A percentile compares a stretch with the other conserved stretches of the same genome.
These are phyloP conservation scores for Trypanosoma lewisi DNA, from an alignment of 208 protist species.

Conservation along the genomic window DNA sequence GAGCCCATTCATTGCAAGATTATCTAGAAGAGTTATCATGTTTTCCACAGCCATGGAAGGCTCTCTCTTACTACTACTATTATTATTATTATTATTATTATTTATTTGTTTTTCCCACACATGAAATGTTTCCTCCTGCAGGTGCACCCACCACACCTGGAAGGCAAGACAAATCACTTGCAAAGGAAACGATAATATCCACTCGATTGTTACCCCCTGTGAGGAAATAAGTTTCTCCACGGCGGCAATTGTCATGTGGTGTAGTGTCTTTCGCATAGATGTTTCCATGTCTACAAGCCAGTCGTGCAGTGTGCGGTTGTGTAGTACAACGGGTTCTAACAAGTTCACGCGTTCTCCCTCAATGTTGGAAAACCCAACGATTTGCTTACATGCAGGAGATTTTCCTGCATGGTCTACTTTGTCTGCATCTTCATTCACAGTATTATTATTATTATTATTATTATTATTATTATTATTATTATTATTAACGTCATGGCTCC, in stretches of 20 bases:
- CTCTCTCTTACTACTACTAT: background rate
- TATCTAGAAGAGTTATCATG: conserved; percentile 85
- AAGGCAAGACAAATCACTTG: conserved; percentile 93
- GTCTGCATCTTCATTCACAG: conserved; percentile 14
- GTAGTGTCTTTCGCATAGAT: conserved; percentile 90
- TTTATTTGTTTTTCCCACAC: conserved; percentile 13
- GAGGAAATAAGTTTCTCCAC: conserved; percentile 23
- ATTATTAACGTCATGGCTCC: conserved; percentile 22
- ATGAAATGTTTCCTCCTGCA: conserved; percentile 80
- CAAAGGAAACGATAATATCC: conserved; percentile 86
- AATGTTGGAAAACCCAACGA: conserved; percentile 89
- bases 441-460: conserved; percentile 10
- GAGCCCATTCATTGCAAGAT: conserved; percentile 74
- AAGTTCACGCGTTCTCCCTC: conserved; percentile 95
- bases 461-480: conserved; percentile 21
- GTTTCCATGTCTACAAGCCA: conserved; percentile 92
- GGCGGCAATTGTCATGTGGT: conserved; percentile 49
- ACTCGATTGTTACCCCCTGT: conserved; percentile 59
- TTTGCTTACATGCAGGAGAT: conserved; percentile 22
- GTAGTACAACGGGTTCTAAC: conserved; percentile 44
- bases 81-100: background rate
- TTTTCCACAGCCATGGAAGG: conserved; percentile 11
- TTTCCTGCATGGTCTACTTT: background rate
- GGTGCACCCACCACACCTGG: conserved; percentile 91
- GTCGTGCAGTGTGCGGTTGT: conserved; percentile 88